A percentile compares a stretch with the other conserved stretches of the same genome.
Evolutionary conservation across 768 basidiomycete species (phyloP).

Genomic region (Auricularia sp.): DNA sequence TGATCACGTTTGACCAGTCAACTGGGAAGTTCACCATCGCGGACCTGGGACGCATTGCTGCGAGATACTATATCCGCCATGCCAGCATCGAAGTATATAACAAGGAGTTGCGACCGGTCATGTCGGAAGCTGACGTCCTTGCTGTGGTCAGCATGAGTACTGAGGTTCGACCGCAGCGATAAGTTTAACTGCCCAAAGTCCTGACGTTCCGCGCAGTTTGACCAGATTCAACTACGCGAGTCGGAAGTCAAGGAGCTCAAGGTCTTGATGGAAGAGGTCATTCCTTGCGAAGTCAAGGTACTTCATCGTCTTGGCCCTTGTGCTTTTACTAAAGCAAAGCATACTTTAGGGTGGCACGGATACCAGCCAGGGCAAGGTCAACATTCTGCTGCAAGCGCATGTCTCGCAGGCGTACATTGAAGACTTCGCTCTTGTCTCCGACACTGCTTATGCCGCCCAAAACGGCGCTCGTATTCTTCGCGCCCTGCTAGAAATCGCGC

Average conservation of each 20-base stretch:
- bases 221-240: conserved; percentile 90
- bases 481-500: conserved; percentile 88
- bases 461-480: conserved; percentile 91
- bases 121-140: conserved; percentile 91
- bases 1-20: conserved; percentile 67
- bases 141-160: conserved; percentile 81
- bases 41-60: conserved; percentile 93
- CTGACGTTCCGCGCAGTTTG: conserved; percentile 46
- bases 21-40: conserved; percentile 58
- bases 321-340: background rate
- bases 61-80: conserved; percentile 89
- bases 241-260: conserved; percentile 80
- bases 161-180: conserved; percentile 45
- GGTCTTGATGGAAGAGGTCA: conserved; percentile 44
- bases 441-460: conserved; percentile 87
- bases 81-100: conserved; percentile 84
- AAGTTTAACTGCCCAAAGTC: background rate
- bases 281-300: conserved; percentile 70
- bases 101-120: conserved; percentile 59
- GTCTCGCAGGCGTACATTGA: conserved; percentile 76
- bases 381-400: conserved; percentile 84
- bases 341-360: conserved; percentile 48
- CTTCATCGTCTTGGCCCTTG: conserved; percentile 9
- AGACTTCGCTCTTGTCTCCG: conserved; percentile 94
- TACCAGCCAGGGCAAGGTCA: conserved; percentile 76